Evolutionary conservation across 164 flowering plant genomes (phyloP).

Genomic region (Platanus orientalis): DNA sequence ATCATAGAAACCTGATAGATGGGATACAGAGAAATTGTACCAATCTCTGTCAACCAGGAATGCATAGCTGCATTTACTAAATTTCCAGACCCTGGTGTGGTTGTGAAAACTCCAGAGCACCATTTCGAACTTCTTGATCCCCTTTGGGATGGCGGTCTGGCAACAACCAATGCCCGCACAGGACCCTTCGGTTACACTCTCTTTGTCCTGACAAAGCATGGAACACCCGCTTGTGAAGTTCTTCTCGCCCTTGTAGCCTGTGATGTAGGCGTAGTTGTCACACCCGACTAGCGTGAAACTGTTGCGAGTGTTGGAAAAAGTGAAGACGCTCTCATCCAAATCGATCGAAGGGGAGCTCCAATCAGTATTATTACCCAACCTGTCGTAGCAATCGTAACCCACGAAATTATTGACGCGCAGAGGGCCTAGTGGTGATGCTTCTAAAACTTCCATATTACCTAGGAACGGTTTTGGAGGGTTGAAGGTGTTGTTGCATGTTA

Average conservation of each 20-base stretch:
- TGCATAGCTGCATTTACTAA: constrained; percentile 33
- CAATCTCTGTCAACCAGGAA: constrained; percentile 21
- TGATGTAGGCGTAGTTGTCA: constrained; percentile 15
- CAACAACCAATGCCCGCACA: constrained; percentile 42
- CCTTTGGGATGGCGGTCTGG: constrained; percentile 27
- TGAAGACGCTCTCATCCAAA: too few relatives aligned
- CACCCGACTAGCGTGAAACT: too few relatives aligned
- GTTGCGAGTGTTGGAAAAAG: too few relatives aligned
- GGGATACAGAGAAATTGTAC: constrained; percentile 17
- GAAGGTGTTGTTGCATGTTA: too few relatives aligned
- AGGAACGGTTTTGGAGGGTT: too few relatives aligned
- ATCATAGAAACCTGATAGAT: constrained; percentile 2
- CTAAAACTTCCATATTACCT: too few relatives aligned
- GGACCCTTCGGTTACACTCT: constrained; percentile 5
- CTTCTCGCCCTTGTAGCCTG: background rate
- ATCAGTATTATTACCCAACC: too few relatives aligned
- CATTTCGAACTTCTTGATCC: constrained; percentile 4
- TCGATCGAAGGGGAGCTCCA: too few relatives aligned
- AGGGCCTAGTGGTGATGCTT: too few relatives aligned
- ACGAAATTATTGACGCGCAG: too few relatives aligned
- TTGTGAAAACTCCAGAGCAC: background rate
- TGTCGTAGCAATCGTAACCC: too few relatives aligned
- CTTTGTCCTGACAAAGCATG: constrained; percentile 7
- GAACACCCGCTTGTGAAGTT: constrained; percentile 22
- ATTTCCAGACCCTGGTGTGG: constrained; percentile 1